Evolutionary conservation across 148 eudicot genomes (phyloP), one percentile per base, ranked within the genome.

Genomic region (Arctostaphylos glauca): DNA sequence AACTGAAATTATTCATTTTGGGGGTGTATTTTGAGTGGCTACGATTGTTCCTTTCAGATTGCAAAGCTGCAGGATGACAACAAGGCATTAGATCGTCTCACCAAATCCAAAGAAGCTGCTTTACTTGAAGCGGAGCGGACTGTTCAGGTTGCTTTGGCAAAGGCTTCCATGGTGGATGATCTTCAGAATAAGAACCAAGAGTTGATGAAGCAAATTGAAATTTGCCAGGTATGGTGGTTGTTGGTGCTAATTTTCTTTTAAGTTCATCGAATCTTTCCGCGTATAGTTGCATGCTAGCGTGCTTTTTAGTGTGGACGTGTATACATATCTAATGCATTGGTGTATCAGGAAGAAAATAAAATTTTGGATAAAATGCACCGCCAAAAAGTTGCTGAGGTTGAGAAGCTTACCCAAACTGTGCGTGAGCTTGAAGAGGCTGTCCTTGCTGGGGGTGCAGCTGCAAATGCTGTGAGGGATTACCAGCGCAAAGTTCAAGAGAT

Each of bases 391-490:
- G 92, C 95, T 23, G 95, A 92, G 76, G 93, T 92, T 80, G 95
- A 91, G 87, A 92, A 92, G 83, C 91, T 92, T 79, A 92, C 93
- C 66, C 93, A 91, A 86, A 92, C 93, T 47, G 95, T 92, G 47
- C 87, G 86, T 64, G 95, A 92, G 83, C 90, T 92, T 77, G 95
- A 92, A 85, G 95, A 92, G 87, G 93, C 95, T 82, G 93, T 92
- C 71, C 93, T 92, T 88, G 95, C 95, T 79, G 95, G 95, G 72
- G 95, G 93, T 86, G 95, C 95, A 58, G 92, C 95, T 86, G 95
- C 95, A 76, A 92, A 92, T 83, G 95, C 93, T 83, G 95, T 92
- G 77, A 89, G 95, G 85, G 95, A 92, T 84, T 91, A 91, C 80
- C 95, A 92, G 75, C 86, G 95, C 72, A 92, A 92, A 91, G 92